phyloP scores from a whole-genome alignment of 179 eudicot species.

The Heliamphora pulchella region DNA sequence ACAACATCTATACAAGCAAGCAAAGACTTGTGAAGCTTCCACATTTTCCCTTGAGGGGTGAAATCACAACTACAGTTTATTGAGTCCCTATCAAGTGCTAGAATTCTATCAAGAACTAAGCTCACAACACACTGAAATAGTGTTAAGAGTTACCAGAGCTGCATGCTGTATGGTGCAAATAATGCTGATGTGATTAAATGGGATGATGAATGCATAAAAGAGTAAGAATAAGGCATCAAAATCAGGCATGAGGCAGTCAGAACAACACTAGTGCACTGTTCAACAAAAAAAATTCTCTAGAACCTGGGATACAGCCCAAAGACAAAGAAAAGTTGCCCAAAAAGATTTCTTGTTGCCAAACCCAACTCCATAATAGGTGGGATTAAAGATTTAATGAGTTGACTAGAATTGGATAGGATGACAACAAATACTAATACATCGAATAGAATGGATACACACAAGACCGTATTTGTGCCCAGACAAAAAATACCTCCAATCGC shows the following conservation, averaged over 20 bases:
- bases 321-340: not conserved
- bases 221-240: not conserved
- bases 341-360: not conserved
- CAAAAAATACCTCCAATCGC: conserved; percentile 57
- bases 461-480: not conserved
- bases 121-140: not conserved
- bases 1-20: too few species aligned
- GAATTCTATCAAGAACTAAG: not conserved
- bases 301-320: not conserved
- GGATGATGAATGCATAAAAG: not conserved
- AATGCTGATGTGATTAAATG: not conserved
- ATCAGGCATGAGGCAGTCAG: not conserved
- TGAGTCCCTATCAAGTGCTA: not conserved
- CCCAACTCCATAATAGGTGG: not conserved
- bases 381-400: conserved; percentile 2
- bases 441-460: not conserved
- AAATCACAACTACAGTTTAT: not conserved
- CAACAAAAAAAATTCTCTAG: not conserved
- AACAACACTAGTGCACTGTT: not conserved
- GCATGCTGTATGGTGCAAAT: not conserved
- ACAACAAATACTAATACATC: not conserved
- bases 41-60: not conserved
- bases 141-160: not conserved
- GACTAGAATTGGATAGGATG: not conserved
- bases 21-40: conserved; percentile 5